These are phyloP conservation scores for Agapanthus africanus DNA, from an alignment of 106 monocot species.

Conservation along the genomic window DNA sequence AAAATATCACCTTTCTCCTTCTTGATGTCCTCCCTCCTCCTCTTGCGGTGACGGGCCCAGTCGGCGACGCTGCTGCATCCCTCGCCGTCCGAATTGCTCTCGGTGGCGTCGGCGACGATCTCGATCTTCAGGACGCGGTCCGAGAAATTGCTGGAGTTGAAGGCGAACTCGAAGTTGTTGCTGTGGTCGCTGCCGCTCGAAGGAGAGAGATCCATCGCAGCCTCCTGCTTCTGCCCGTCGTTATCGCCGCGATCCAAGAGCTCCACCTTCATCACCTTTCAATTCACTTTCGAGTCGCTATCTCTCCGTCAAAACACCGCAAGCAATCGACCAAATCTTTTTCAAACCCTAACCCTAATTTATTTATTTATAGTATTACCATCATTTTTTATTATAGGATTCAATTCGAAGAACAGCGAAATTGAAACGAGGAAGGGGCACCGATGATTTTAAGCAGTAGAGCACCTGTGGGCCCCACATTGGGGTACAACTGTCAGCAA, in stretches of 20 bases:
- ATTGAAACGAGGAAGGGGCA: too few species aligned
- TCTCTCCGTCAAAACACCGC: too few species aligned
- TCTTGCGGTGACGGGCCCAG: conserved; percentile 72
- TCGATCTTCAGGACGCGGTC: conserved; percentile 88
- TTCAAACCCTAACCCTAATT: too few species aligned
- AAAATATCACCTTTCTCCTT: conserved; percentile 59
- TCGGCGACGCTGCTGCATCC: conserved; percentile 54
- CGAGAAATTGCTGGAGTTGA: conserved; percentile 92
- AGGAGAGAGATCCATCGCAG: conserved; percentile 39
- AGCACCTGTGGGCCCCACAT: too few species aligned
- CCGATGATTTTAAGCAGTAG: too few species aligned
- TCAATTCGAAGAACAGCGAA: too few species aligned
- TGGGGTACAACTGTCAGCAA: too few species aligned
- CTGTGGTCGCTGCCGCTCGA: conserved; percentile 25
- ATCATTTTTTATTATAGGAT: too few species aligned
- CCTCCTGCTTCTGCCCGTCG: not conserved
- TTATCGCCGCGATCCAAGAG: not conserved
- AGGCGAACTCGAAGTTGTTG: conserved; percentile 82
- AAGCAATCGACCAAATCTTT: too few species aligned
- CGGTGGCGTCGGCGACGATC: conserved; percentile 59
- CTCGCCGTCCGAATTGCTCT: conserved; percentile 35
- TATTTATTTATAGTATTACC: too few species aligned
- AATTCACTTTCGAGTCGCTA: too few species aligned
- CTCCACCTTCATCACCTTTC: too few species aligned
- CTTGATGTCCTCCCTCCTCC: conserved; percentile 62